Conservation (phyloP, 1,284 basidiomycete species). For the Ganoderma multipileum region DNA sequence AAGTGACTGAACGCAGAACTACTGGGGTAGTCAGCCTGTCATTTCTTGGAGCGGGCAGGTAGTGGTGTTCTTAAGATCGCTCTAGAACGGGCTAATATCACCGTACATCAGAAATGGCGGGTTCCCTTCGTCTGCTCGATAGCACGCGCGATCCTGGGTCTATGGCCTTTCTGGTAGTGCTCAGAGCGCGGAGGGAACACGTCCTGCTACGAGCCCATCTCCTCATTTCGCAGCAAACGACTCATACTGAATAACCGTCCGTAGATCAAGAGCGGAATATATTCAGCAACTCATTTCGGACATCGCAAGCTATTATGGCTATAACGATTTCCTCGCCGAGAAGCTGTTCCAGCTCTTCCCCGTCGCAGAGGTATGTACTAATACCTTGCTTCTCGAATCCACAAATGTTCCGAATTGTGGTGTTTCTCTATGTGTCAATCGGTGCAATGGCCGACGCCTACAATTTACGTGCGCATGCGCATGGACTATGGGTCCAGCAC, state of each 20-base stretch:
- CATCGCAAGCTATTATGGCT: slow-evolving; percentile 96
- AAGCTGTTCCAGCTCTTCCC: slow-evolving; percentile 96
- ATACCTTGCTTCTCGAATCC: not conserved
- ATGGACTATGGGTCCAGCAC: no score
- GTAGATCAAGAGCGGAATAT: slow-evolving; percentile 88
- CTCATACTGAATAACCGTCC: slow-evolving; percentile 14
- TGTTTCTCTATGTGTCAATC: not conserved
- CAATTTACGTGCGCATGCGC: not conserved
- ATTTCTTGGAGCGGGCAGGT: not conserved
- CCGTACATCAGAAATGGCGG: not conserved
- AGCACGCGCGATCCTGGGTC: not conserved
- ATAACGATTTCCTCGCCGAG: slow-evolving; percentile 95
- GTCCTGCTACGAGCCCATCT: not conserved
- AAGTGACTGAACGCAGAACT: not conserved
- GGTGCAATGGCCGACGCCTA: not conserved
- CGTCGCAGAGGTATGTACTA: slow-evolving; percentile 76
- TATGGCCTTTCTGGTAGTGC: not conserved
- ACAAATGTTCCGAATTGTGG: not conserved
- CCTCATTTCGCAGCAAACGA: not conserved
- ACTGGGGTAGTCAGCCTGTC: not conserved
- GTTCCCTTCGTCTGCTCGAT: not conserved
- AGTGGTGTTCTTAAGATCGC: not conserved
- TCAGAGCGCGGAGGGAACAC: not conserved
- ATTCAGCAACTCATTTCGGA: slow-evolving; percentile 88
- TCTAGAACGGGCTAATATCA: not conserved